phyloP scores from a whole-genome alignment of 2,329 filamentous ascomycete genomes.

The Sporothrix brasiliensis region DNA sequence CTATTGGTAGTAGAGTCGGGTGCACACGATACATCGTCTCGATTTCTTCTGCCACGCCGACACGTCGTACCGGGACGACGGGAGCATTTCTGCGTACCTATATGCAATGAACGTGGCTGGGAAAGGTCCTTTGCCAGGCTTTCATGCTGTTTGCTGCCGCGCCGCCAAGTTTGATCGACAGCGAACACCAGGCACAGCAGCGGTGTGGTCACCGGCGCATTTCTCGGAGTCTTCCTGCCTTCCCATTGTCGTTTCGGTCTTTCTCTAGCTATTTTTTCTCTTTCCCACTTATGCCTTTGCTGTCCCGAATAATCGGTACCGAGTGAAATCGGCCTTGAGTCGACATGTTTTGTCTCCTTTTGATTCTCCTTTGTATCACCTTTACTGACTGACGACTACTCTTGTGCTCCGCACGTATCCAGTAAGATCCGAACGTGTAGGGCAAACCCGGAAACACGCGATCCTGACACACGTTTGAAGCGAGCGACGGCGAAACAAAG shows the following conservation, averaged over 20 bases:
- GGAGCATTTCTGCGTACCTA: neutral
- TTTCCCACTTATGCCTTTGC: neutral
- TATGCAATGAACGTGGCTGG: too few species aligned
- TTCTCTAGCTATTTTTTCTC: neutral
- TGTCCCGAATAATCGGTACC: conserved; percentile 6
- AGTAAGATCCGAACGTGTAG: neutral
- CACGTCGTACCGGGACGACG: conserved; percentile 1
- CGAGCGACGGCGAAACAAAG: neutral
- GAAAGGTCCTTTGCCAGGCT: conserved; percentile 7
- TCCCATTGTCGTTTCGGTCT: neutral
- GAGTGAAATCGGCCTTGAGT: neutral
- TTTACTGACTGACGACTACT: neutral
- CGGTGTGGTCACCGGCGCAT: conserved; percentile 6
- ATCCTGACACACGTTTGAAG: conserved; percentile 17
- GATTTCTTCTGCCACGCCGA: conserved; percentile 8
- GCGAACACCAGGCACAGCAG: conserved; percentile 4
- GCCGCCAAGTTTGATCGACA: conserved; percentile 8
- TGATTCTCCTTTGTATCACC: neutral
- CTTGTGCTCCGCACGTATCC: neutral
- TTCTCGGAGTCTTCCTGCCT: neutral
- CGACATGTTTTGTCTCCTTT: neutral
- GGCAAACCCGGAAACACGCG: conserved; percentile 4
- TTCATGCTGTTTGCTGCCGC: neutral
- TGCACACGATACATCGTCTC: conserved; percentile 21
- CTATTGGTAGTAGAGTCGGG: neutral